Percentiles rank a stretch among this genome's conserved stretches.
phyloP scores from a whole-genome alignment of 1,284 basidiomycete genomes.

The Malassezia yamatoensis region DNA sequence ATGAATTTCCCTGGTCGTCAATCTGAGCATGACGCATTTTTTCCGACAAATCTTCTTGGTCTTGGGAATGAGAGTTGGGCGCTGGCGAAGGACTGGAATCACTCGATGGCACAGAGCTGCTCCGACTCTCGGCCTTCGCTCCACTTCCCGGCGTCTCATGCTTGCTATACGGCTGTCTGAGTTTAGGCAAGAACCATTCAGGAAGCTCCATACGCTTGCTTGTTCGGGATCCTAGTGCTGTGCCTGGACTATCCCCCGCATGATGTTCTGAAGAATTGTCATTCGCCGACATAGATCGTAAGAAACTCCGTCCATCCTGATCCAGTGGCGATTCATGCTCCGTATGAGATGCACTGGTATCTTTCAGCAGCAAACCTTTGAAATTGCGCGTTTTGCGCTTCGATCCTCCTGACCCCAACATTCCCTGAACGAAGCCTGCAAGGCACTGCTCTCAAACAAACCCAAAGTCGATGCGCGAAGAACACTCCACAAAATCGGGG shows the following conservation, averaged over 20 bases:
- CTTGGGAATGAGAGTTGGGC: too few relatives aligned
- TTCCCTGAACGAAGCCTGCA: not conserved
- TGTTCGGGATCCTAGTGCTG: constrained; percentile 14
- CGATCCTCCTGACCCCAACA: constrained; percentile 1
- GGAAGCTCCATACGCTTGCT: constrained; percentile 4
- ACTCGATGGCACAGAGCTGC: not conserved
- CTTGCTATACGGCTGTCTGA: not conserved
- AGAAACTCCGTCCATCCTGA: not conserved
- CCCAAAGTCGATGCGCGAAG: too few relatives aligned
- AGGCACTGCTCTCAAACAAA: too few relatives aligned
- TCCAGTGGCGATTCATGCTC: not conserved
- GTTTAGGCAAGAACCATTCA: not conserved
- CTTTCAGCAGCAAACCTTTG: constrained; percentile 37
- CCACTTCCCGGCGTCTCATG: not conserved
- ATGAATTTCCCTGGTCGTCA: constrained; percentile 34
- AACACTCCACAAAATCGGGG: not conserved
- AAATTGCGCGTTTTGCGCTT: constrained; percentile 46
- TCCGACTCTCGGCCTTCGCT: not conserved
- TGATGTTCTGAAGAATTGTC: not conserved
- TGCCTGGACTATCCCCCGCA: not conserved
- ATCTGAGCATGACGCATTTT: constrained; percentile 22
- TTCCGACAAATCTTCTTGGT: constrained; percentile 17
- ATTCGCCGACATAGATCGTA: not conserved
- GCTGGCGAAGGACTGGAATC: not conserved
- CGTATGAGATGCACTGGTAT: not conserved